Conservation (phyloP, 2,329 filamentous ascomycete species). For the Alternaria incomplexa region DNA sequence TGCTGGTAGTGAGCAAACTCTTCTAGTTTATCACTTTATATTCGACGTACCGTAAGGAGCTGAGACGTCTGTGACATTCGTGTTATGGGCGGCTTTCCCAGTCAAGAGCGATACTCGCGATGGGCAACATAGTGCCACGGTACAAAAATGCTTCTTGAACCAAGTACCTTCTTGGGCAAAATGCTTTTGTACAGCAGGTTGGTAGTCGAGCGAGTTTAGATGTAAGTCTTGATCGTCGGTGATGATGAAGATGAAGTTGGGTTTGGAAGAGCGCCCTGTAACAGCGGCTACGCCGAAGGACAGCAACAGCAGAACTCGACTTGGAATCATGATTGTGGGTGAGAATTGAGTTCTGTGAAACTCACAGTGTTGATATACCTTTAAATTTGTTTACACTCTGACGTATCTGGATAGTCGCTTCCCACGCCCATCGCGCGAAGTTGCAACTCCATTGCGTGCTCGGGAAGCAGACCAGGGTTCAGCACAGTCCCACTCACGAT, state of each 20-base stretch:
- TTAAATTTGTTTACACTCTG: neutral
- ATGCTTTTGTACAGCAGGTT: constrained; percentile 63
- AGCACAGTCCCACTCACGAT: neutral
- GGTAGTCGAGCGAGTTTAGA: constrained; percentile 66
- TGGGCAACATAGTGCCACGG: constrained; percentile 71
- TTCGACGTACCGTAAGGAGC: constrained; percentile 59
- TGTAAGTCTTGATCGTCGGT: constrained; percentile 72
- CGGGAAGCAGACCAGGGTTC: neutral
- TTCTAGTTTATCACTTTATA: fast-evolving
- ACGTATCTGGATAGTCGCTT: neutral
- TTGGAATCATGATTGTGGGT: neutral
- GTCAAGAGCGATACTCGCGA: constrained; percentile 70
- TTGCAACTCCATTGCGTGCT: neutral
- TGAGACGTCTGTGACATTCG: constrained; percentile 68
- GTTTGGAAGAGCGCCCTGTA: constrained; percentile 10
- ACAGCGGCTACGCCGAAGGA: constrained; percentile 3
- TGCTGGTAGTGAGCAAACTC: constrained; percentile 13
- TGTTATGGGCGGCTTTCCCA: constrained; percentile 71
- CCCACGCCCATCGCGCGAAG: neutral
- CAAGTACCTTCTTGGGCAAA: constrained; percentile 64
- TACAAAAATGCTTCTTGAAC: constrained; percentile 70
- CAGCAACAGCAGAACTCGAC: neutral
- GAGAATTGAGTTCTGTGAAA: neutral
- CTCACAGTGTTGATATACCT: neutral
- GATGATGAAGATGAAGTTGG: constrained; percentile 70